These are phyloP conservation scores for Botryosphaeria agaves DNA, from an alignment of 2,329 filamentous ascomycete genomes.

Conservation along the genomic window DNA sequence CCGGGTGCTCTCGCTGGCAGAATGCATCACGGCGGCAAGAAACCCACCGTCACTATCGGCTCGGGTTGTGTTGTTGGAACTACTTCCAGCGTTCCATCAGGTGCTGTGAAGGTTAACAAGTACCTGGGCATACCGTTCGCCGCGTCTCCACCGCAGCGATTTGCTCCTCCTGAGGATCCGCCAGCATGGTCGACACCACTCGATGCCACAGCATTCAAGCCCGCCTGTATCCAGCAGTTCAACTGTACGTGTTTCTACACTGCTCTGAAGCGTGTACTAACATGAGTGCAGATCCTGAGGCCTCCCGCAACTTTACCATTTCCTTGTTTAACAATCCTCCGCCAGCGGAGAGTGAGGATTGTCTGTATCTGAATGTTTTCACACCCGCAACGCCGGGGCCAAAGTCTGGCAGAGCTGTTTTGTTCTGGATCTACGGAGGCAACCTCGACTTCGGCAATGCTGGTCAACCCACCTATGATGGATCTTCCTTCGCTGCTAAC, in stretches of 20 bases:
- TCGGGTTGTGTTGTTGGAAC: conserved; percentile 7
- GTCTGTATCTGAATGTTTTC: conserved; percentile 13
- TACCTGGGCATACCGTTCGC: conserved; percentile 8
- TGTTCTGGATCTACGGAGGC: conserved; percentile 20
- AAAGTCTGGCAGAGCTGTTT: conserved; percentile 6
- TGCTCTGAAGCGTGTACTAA: not conserved
- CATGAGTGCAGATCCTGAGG: conserved; percentile 8
- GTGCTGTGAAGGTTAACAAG: conserved; percentile 5
- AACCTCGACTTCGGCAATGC: conserved; percentile 13
- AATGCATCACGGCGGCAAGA: no score
- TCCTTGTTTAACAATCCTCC: conserved; percentile 13
- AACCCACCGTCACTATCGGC: conserved; percentile 7
- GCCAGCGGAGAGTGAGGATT: conserved; percentile 15
- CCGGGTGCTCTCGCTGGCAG: no score
- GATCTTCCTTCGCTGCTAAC: conserved; percentile 6
- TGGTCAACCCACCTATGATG: conserved; percentile 13
- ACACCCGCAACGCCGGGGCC: conserved; percentile 6
- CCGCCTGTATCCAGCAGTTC: conserved; percentile 9
- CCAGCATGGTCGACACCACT: conserved; percentile 3
- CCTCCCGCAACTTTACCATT: conserved; percentile 11
- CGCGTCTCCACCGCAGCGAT: conserved; percentile 5
- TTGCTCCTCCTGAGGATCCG: conserved; percentile 6
- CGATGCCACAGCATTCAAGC: conserved; percentile 4
- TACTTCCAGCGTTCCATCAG: conserved; percentile 6
- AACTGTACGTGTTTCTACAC: conserved; percentile 1